These are phyloP conservation scores for Cercospora sesami DNA, from an alignment of 2,329 filamentous ascomycete genomes.

Conservation along the genomic window DNA sequence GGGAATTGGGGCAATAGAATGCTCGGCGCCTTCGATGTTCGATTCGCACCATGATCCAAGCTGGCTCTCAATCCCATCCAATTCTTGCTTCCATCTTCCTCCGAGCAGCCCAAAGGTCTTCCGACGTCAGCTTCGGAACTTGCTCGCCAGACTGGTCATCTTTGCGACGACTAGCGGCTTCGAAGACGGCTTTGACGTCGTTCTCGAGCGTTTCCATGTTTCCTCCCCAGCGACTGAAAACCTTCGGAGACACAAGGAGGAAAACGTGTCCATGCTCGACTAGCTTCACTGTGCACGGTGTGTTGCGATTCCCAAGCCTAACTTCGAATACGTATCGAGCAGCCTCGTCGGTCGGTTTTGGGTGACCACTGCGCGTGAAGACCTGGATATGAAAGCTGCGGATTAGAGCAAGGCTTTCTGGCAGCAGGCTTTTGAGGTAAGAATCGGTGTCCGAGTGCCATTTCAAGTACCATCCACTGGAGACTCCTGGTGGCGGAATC, in stretches of 20 bases:
- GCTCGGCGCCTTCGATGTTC: neutral
- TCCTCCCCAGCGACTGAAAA: neutral
- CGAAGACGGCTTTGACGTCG: neutral
- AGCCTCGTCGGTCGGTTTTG: no score
- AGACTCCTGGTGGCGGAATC: neutral
- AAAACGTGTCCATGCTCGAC: neutral
- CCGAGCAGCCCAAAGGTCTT: neutral
- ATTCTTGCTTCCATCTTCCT: neutral
- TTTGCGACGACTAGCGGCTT: neutral
- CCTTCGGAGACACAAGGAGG: rapidly evolving
- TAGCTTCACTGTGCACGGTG: neutral
- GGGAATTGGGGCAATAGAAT: neutral
- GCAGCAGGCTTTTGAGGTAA: neutral
- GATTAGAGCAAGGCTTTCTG: neutral
- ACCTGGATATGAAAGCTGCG: neutral
- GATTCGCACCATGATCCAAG: neutral
- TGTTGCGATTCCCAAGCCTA: neutral
- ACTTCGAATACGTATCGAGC: neutral
- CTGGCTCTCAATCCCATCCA: neutral
- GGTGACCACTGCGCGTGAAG: no score
- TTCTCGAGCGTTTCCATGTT: neutral
- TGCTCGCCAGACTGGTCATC: neutral
- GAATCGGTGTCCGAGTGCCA: neutral
- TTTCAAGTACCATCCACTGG: neutral
- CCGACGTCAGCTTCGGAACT: neutral